Conservation (phyloP, 2,329 filamentous ascomycete genomes). For the Drechslerella stenobrocha region DNA sequence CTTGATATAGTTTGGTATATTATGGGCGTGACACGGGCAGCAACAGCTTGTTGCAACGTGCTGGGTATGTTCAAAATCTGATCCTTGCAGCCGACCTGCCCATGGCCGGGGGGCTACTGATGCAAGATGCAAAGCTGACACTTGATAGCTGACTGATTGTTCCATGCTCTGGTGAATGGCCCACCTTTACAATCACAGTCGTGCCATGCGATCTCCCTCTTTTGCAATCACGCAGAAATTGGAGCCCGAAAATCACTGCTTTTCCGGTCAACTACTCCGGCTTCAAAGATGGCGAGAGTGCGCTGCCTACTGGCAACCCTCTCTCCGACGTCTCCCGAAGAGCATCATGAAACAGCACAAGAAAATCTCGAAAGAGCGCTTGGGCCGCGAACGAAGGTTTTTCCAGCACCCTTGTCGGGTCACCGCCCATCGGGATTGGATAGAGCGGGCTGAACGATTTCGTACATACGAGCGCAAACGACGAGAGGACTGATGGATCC, state of each 20-base stretch:
- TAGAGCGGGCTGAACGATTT: slow-evolving; percentile 18
- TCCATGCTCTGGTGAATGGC: slow-evolving; percentile 5
- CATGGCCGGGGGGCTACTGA: slow-evolving; percentile 12
- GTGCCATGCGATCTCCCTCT: slow-evolving; percentile 6
- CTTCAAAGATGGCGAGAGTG: slow-evolving; percentile 3
- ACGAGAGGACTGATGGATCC: slow-evolving; percentile 15
- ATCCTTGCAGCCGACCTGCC: slow-evolving; percentile 11
- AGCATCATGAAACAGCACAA: slow-evolving; percentile 2
- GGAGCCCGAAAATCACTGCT: slow-evolving; percentile 38
- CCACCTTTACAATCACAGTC: slow-evolving; percentile 19
- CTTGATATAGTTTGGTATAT: slow-evolving; percentile 9
- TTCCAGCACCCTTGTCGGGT: slow-evolving; percentile 25
- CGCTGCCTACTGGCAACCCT: too few relatives aligned
- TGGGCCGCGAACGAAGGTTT: slow-evolving; percentile 31
- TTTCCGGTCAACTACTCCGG: slow-evolving; percentile 11
- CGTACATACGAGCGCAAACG: slow-evolving; percentile 6
- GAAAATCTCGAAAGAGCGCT: slow-evolving; percentile 14
- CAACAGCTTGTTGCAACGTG: background rate
- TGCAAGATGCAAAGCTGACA: slow-evolving; percentile 11
- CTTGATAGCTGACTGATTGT: slow-evolving; percentile 38
- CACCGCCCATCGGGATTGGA: slow-evolving; percentile 17
- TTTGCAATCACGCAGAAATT: slow-evolving; percentile 23
- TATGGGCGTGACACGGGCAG: background rate
- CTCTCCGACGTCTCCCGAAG: too few relatives aligned
- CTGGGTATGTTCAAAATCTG: slow-evolving; percentile 8